A percentile compares a stretch with the other conserved stretches of the same genome.
These are phyloP conservation scores for Fusarium tupiense DNA, from an alignment of 2,329 filamentous ascomycete species.

Conservation along the genomic window DNA sequence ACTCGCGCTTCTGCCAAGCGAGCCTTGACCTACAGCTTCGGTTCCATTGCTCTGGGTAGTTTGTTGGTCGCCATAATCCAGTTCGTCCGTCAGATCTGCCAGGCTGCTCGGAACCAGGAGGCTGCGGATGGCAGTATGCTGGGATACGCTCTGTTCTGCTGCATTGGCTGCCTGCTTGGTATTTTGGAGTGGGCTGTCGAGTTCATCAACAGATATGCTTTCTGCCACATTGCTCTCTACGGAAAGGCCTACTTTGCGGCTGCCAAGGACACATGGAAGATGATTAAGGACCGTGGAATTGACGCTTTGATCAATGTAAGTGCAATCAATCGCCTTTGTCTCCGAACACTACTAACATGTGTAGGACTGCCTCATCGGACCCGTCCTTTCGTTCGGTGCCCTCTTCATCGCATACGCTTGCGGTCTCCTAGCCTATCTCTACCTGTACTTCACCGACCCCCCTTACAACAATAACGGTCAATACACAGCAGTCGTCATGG, in stretches of 20 bases:
- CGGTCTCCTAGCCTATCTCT: constrained; percentile 85
- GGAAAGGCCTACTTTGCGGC: constrained; percentile 87
- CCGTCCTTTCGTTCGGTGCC: constrained; percentile 79
- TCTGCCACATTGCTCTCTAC: constrained; percentile 92
- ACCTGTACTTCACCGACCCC: constrained; percentile 83
- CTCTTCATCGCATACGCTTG: constrained; percentile 87
- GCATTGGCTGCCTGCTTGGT: constrained; percentile 79
- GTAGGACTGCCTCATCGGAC: constrained; percentile 79
- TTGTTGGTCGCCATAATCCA: constrained; percentile 89
- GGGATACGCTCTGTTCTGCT: constrained; percentile 73
- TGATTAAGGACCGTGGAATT: constrained; percentile 92
- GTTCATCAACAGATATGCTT: constrained; percentile 92
- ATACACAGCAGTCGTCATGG: constrained; percentile 82
- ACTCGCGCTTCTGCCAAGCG: constrained; percentile 86
- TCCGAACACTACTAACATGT: constrained; percentile 21
- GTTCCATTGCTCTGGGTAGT: constrained; percentile 88
- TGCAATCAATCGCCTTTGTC: accelerated
- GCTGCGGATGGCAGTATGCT: constrained; percentile 76
- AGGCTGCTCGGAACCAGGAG: constrained; percentile 73
- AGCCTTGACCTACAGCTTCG: constrained; percentile 89
- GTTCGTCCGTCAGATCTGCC: constrained; percentile 82
- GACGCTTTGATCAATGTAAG: constrained; percentile 82
- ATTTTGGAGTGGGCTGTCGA: constrained; percentile 86
- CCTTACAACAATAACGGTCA: constrained; percentile 74
- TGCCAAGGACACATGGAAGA: constrained; percentile 88